These are phyloP conservation scores for Aspergillus neotritici DNA, from an alignment of 2,329 filamentous ascomycete genomes.

Conservation along the genomic window DNA sequence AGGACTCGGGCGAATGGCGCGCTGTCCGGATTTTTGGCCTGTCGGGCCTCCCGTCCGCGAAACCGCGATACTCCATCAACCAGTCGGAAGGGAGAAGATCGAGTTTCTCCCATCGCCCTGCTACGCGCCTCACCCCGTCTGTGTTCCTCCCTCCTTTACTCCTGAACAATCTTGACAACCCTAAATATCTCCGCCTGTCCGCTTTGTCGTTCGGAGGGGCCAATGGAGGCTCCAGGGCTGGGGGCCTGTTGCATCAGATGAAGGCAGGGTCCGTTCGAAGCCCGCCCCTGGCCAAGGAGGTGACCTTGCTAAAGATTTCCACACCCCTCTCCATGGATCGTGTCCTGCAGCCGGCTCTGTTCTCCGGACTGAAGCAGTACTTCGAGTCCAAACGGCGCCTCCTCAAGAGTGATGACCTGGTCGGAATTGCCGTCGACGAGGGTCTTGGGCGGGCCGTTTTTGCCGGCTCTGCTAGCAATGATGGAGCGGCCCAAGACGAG, in stretches of 20 bases:
- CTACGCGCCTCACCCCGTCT: conserved; percentile 49
- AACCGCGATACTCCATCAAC: conserved; percentile 53
- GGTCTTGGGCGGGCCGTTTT: conserved; percentile 76
- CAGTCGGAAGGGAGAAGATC: conserved; percentile 45
- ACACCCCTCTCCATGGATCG: conserved; percentile 85
- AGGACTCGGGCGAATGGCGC: conserved; percentile 68
- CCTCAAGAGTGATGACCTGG: conserved; percentile 78
- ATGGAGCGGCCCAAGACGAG: conserved; percentile 62
- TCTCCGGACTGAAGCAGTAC: conserved; percentile 79
- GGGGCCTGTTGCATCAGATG: conserved; percentile 47
- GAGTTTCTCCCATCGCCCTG: conserved; percentile 49
- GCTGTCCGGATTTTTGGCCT: conserved; percentile 85
- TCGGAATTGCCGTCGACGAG: conserved; percentile 85
- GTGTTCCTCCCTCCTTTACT: conserved; percentile 81
- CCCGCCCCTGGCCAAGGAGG: conserved; percentile 64
- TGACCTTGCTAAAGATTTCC: conserved; percentile 81
- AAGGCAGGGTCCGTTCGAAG: conserved; percentile 42
- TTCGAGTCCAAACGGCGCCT: conserved; percentile 79
- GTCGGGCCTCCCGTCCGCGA: conserved; percentile 57
- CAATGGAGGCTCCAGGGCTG: conserved; percentile 49
- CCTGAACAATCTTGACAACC: conserved; percentile 74
- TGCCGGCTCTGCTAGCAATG: conserved; percentile 53
- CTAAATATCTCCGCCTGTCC: conserved; percentile 72
- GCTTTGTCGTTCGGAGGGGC: conserved; percentile 41
- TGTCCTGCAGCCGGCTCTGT: conserved; percentile 75